These are phyloP conservation scores for Globisporangium cederbergense DNA, from an alignment of 352 stramenopile genomes.

Conservation along the genomic window DNA sequence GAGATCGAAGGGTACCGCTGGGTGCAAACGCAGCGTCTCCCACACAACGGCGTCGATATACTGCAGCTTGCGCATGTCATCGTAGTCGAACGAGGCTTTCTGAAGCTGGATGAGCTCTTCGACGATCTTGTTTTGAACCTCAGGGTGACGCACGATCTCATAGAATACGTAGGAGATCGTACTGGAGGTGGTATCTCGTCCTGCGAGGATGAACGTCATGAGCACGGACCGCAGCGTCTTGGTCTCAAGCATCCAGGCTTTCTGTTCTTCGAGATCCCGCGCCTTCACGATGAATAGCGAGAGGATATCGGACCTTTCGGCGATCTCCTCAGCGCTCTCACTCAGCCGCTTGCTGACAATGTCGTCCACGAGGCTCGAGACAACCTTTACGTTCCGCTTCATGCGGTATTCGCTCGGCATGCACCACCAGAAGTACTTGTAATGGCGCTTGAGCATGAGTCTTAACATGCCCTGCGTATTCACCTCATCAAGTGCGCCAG, in stretches of 20 bases:
- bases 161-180: constrained; percentile 22
- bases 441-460: constrained; percentile 58
- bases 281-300: constrained; percentile 56
- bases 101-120: constrained; percentile 27
- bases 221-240: constrained; percentile 60
- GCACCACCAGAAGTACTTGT: constrained; percentile 50
- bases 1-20: constrained; percentile 65
- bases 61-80: constrained; percentile 49
- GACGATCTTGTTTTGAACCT: constrained; percentile 50
- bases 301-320: constrained; percentile 36
- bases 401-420: constrained; percentile 59
- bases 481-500: constrained; percentile 43
- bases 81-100: constrained; percentile 33
- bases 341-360: constrained; percentile 35
- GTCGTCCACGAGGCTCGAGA: constrained; percentile 33
- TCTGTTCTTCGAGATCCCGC: constrained; percentile 15
- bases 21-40: constrained; percentile 71
- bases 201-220: constrained; percentile 59
- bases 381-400: constrained; percentile 18
- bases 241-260: constrained; percentile 11
- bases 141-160: constrained; percentile 47
- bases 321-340: constrained; percentile 28
- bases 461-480: constrained; percentile 43
- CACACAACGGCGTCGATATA: constrained; percentile 70
- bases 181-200: not conserved